Conservation (phyloP, 768 basidiomycete species). For the Amanita muscaria region DNA sequence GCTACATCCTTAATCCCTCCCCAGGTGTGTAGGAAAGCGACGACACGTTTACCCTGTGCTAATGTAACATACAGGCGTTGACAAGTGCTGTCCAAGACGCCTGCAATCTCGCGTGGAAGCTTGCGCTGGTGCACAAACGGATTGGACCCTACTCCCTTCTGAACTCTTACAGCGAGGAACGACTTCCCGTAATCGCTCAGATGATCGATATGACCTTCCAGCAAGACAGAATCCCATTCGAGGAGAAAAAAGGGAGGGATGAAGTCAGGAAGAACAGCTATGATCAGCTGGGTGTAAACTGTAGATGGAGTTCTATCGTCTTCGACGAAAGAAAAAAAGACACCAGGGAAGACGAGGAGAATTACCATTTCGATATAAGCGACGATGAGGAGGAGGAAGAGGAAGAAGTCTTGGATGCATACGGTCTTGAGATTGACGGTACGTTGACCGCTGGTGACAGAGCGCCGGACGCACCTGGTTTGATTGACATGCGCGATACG, state of each 20-base stretch:
- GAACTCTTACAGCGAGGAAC: slow-evolving; percentile 33
- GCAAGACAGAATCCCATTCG: slow-evolving; percentile 18
- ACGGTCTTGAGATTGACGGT: slow-evolving; percentile 17
- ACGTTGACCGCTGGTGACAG: slow-evolving; percentile 33
- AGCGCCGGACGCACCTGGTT: slow-evolving; percentile 32
- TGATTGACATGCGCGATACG: slow-evolving; percentile 16
- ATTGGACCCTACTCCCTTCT: slow-evolving; percentile 28
- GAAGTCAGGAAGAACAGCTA: slow-evolving; percentile 16
- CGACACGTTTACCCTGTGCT: background rate
- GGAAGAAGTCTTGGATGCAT: slow-evolving; percentile 16
- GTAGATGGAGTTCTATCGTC: slow-evolving; percentile 33
- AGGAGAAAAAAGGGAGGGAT: slow-evolving; percentile 3
- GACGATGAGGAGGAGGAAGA: slow-evolving; percentile 21
- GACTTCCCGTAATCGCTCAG: slow-evolving; percentile 35
- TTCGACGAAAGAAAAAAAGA: slow-evolving; percentile 19
- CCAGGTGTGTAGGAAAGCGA: slow-evolving; percentile 2
- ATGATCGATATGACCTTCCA: slow-evolving; percentile 34
- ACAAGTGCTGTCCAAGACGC: slow-evolving; percentile 31
- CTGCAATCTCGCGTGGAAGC: slow-evolving; percentile 38
- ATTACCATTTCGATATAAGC: background rate
- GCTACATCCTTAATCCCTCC: background rate
- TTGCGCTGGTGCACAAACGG: slow-evolving; percentile 31
- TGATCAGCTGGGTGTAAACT: slow-evolving; percentile 35
- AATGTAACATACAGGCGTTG: slow-evolving; percentile 19
- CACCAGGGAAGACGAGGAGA: background rate